These are phyloP conservation scores for Populus hybrid DNA, from an alignment of 441 rosid species.

Conservation along the genomic window DNA sequence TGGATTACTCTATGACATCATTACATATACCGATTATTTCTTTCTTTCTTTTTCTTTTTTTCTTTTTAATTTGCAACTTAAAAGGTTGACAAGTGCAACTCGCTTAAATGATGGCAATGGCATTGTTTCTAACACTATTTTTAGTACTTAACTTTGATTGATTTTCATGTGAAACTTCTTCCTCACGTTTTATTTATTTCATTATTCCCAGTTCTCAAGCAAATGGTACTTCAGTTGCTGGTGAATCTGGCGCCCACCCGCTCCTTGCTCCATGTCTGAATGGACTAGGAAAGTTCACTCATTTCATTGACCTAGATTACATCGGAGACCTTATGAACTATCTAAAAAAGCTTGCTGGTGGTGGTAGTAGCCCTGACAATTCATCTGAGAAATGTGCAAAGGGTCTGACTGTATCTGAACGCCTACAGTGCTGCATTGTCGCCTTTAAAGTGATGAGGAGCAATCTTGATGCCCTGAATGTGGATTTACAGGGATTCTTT, in stretches of 20 bases:
- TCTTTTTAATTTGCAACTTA: not conserved
- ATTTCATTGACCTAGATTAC: constrained; percentile 81
- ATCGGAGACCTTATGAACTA: constrained; percentile 88
- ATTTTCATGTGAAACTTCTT: not conserved
- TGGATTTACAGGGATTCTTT: constrained; percentile 90
- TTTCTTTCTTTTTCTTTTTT: too few relatives aligned
- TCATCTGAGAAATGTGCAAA: constrained; percentile 36
- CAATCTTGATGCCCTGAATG: constrained; percentile 92
- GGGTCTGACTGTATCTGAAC: constrained; percentile 62
- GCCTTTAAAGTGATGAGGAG: constrained; percentile 95
- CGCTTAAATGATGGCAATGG: not conserved
- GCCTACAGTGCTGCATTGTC: constrained; percentile 83
- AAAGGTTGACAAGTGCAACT: not conserved
- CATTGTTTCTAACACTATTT: not conserved
- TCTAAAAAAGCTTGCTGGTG: constrained; percentile 79
- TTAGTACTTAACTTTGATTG: not conserved
- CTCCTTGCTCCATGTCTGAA: constrained; percentile 76
- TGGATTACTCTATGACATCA: not conserved
- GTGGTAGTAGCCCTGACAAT: constrained; percentile 34
- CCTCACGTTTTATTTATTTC: constrained; percentile 2
- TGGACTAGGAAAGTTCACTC: constrained; percentile 87
- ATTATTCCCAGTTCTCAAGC: constrained; percentile 46
- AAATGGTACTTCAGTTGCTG: constrained; percentile 30
- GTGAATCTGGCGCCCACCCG: constrained; percentile 52
- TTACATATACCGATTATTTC: not conserved